phyloP scores from a whole-genome alignment of 208 protist genomes.

The Trypanosoma platydactyli region DNA sequence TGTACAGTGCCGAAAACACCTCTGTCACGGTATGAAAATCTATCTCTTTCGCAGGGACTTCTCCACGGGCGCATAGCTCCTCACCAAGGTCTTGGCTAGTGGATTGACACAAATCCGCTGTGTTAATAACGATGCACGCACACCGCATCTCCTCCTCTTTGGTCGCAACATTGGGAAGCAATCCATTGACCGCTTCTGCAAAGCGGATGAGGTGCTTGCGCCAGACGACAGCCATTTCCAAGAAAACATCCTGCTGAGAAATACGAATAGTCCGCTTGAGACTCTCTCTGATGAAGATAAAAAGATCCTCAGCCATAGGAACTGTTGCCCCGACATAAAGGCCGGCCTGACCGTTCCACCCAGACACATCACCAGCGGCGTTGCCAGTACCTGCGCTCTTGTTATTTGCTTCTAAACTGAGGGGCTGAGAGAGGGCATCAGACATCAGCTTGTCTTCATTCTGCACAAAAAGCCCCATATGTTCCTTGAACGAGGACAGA shows the following conservation, averaged over 20 bases:
- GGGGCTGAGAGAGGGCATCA: constrained; percentile 75
- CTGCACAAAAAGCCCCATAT: constrained; percentile 80
- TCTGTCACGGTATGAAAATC: constrained; percentile 74
- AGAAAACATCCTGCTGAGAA: constrained; percentile 82
- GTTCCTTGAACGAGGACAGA: constrained; percentile 75
- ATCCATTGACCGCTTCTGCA: constrained; percentile 29
- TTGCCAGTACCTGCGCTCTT: neutral
- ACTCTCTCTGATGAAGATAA: constrained; percentile 91
- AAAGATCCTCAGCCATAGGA: constrained; percentile 87
- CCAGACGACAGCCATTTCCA: constrained; percentile 88
- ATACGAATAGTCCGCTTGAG: constrained; percentile 80
- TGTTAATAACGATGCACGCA: constrained; percentile 88
- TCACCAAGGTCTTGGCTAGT: constrained; percentile 75
- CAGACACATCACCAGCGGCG: constrained; percentile 20
- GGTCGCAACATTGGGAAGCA: constrained; percentile 50
- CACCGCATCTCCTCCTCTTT: constrained; percentile 57
- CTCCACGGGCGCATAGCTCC: constrained; percentile 71
- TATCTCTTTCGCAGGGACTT: constrained; percentile 64
- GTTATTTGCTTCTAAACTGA: constrained; percentile 42
- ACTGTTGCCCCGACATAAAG: constrained; percentile 58
- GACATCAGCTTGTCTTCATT: constrained; percentile 87
- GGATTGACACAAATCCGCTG: constrained; percentile 77
- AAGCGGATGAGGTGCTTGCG: constrained; percentile 72
- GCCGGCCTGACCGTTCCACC: constrained; percentile 67
- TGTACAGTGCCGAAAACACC: constrained; percentile 76